Base-by-base conservation (phyloP, 129 eudicot species). In the Helianthus tuberosus region DNA sequence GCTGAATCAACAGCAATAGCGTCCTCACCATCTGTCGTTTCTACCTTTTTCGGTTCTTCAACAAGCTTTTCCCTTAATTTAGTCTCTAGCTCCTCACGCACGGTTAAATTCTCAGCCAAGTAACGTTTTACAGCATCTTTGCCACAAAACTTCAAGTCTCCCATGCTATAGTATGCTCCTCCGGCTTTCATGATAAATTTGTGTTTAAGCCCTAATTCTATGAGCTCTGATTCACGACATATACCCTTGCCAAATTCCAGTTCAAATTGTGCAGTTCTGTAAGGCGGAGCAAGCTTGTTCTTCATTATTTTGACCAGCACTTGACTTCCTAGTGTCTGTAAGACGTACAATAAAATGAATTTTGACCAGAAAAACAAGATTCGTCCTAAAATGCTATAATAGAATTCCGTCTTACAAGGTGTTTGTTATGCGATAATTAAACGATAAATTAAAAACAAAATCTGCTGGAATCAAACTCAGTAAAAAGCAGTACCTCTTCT, bases 261-360 rank as follows among this genome's bases (percentile, higher is more conserved):
- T 89, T 94, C 98, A 44, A 90, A 90, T 61, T 90, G 88, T 2
- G 88, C 96, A 3, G 85, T 88, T 91, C 77, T 86, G 74, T 90
- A 94, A 36, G 98, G 98, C 59, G 98, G 96, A 11, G 97, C 98
- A 62, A 88, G 98, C 83, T 94, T 94, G 84, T 94, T 94, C 85
- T 94, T 94, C 64, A 94, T 89, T 38, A 94, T 85, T 81, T 90
- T 94, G 62, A 90, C 97, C 9, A 69, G 66, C 68, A 94, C 88
- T 81, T 84, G 93, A 61, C 93, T 94, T 72, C 98, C 97, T 44
- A 86, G 59, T 12, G 80, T 85, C 98, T 94, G 87, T 58, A 62
- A 36, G n/a, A 76, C 15, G 36, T 35, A 83, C 44, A 13, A 27
- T 0, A 27, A 20, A 20, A 20, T 20, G 23, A 20, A 20, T 20